Evolutionary conservation across 257 asterid species (phyloP), one percentile per base, ranked within the genome.

Genomic region (Plantago ovata): DNA sequence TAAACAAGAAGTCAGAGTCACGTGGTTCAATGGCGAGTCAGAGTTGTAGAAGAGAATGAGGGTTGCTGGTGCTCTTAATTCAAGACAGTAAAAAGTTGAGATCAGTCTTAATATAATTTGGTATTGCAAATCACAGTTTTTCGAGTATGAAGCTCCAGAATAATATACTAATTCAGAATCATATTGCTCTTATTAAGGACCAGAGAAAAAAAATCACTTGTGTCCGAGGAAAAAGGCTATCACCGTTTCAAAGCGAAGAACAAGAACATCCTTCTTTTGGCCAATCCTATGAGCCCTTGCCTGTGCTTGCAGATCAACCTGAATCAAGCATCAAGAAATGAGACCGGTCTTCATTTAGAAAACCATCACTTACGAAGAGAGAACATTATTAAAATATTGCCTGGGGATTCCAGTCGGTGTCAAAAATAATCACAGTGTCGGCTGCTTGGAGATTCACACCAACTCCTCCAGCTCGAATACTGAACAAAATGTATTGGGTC

Each of bases 381-480:
- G 52, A 71, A 62, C 9, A 38, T 68, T 42, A 23, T 49, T 45
- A 22, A 57, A 53, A 64, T 41, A 41, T 75, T 81, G 71, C 99
- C 94, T 93, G 99, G 36, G 99, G 99, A 75, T 93, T 93, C 99
- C 99, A 93, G 69, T 93, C 99, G 0, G 99, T 93, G 79, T 93
- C 99, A 66, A 93, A 93, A 66, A 93, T 86, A 33, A 93, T 93
- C 72, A 93, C 99, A 59, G 99, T 93, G 75, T 93, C 99, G 63
- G 99, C 99, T 60, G 99, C 99, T 74, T 93, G 99, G 66, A 89
- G 97, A 82, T 93, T 89, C 60, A 89, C 97, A 44, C 99, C 99
- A 61, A 93, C 99, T n/a, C 99, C 99, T 67, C 99, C 99, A 70
- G 99, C 99, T 64, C 99, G 99, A 72, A 93, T 93, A 76, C 99